Evolutionary conservation across 2,329 filamentous ascomycete species (phyloP).

Genomic region (Xylaria sp.): DNA sequence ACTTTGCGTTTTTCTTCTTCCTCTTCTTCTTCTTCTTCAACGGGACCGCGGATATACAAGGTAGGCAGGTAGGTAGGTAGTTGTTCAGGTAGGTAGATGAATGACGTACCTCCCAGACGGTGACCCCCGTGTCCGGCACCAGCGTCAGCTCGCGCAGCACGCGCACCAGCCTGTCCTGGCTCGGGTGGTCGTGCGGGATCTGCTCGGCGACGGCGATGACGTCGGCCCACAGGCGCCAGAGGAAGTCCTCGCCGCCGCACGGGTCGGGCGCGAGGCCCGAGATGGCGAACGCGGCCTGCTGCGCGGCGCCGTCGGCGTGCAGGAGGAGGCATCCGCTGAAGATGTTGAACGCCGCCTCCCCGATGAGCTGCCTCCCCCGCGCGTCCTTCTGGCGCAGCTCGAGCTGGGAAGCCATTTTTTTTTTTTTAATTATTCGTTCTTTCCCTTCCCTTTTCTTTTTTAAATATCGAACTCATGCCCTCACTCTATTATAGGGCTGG

Average conservation of each 20-base stretch:
- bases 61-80: background rate
- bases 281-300: constrained; percentile 21
- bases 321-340: constrained; percentile 27
- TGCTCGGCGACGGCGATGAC: constrained; percentile 31
- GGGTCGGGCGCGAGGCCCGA: constrained; percentile 11
- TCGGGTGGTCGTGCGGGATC: constrained; percentile 29
- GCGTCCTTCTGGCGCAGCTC: constrained; percentile 1
- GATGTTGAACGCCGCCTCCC: constrained; percentile 24
- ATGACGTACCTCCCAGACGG: constrained; percentile 31
- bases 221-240: constrained; percentile 30
- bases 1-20: no score
- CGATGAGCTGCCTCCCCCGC: background rate
- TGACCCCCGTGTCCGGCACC: constrained; percentile 28
- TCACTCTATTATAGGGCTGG: no score
- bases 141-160: constrained; percentile 33
- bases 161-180: constrained; percentile 32
- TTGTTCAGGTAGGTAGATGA: background rate
- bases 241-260: constrained; percentile 22
- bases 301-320: constrained; percentile 9
- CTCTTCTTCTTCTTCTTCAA: no score
- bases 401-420: constrained; percentile 8
- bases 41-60: no score
- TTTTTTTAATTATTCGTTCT: no score
- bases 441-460: no score
- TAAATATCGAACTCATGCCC: no score